These are phyloP conservation scores for Cyberlindnera subsufficiens DNA, from an alignment of 805 yeast genomes.

Conservation along the genomic window DNA sequence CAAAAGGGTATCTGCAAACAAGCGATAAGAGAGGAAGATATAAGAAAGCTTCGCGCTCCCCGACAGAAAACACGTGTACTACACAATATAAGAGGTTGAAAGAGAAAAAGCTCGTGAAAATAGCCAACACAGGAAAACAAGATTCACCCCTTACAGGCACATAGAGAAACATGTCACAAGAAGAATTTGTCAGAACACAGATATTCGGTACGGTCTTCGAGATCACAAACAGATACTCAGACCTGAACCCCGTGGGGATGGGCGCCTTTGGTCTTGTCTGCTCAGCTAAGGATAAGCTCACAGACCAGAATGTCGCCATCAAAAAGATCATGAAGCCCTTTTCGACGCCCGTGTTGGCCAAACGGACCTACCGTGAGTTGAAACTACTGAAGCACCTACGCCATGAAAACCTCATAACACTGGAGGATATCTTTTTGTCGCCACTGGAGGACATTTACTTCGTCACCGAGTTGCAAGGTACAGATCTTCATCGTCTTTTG, in stretches of 20 bases:
- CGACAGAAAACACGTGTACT: too few relatives aligned
- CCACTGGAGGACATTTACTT: constrained; percentile 95
- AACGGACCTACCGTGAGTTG: constrained; percentile 93
- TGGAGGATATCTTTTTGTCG: constrained; percentile 89
- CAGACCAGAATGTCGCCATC: constrained; percentile 91
- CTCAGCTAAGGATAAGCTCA: constrained; percentile 87
- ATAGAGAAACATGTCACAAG: constrained; percentile 5
- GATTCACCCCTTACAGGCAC: too few relatives aligned
- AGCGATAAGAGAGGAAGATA: too few relatives aligned
- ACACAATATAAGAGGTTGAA: too few relatives aligned
- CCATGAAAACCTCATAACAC: constrained; percentile 89
- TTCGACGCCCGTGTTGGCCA: constrained; percentile 88
- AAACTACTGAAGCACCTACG: constrained; percentile 87
- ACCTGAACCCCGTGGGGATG: constrained; percentile 97
- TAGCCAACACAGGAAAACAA: too few relatives aligned
- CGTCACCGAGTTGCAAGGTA: constrained; percentile 95
- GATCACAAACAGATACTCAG: constrained; percentile 83
- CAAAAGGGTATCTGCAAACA: too few relatives aligned
- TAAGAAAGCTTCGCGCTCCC: too few relatives aligned
- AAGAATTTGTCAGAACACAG: constrained; percentile 51
- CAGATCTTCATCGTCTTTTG: constrained; percentile 86
- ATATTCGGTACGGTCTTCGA: constrained; percentile 95
- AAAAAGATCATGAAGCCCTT: constrained; percentile 98
- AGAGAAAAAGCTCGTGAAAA: too few relatives aligned
- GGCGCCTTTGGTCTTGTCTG: constrained; percentile 99